Evolutionary conservation across 2,329 filamentous ascomycete species (phyloP), one percentile per base, ranked within the genome.

Genomic region (Colletotrichum ledebouriae): DNA sequence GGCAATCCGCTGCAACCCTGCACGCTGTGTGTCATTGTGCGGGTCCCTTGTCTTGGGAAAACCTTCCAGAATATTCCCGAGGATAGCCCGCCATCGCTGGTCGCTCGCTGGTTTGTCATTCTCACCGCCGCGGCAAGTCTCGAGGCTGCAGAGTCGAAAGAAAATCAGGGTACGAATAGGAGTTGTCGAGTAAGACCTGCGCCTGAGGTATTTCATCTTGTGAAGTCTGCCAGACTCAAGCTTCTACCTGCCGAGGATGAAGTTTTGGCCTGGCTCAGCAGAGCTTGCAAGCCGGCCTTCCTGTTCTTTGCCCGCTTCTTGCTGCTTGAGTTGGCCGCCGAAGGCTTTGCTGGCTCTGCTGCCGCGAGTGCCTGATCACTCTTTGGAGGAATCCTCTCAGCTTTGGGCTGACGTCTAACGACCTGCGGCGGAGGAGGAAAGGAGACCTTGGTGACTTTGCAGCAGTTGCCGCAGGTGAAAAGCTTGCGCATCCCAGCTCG

Each of bases 221-320:
- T 89, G 88, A 74, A 71, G 22, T 87, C 84, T 34, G 84, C 80
- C n/a, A 89, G 81, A 69, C 84, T 87, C 34, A 89, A 76, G 17
- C 79, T 80, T 3, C 81, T 78, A 37, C 73, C 74, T 11, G 75
- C 65, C 67, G 75, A 71, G 46, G 74, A 80, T 12, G 80, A 73
- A 4, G 79, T 73, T 73, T 81, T 82, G 59, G 81, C 82, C 71
- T 87, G 86, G 55, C 84, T 83, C n/a, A 92, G 80, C 46, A 92
- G 76, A 58, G 89, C 88, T 75, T 90, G 87, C n/a, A 92, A 80
- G 1, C 88, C 89, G 39, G 87, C 86, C 77, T 91, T 92, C 68
- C 89, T 83, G 69, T 81, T 86, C 78, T 89, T 91, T 37, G 89
- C 87, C 57, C 89, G 83, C 79, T 90, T 90, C 78, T 88, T 90